phyloP scores from a whole-genome alignment of 805 yeast species.

The Yarrowia hollandica region DNA sequence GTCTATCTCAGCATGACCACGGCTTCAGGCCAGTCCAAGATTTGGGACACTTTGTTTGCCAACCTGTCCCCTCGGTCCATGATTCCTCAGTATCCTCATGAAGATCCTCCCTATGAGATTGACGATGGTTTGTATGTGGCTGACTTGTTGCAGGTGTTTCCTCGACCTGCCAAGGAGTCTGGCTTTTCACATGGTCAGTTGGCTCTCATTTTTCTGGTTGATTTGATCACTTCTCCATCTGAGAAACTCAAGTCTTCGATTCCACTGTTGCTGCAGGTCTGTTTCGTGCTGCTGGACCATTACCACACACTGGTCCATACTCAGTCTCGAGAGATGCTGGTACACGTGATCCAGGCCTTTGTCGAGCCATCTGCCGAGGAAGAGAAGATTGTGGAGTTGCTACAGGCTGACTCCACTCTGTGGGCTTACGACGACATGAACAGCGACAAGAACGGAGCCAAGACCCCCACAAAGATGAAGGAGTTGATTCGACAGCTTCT shows the following conservation, averaged over 20 bases:
- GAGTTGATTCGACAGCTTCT: conserved; percentile 62
- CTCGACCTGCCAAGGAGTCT: conserved; percentile 59
- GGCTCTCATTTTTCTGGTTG: conserved; percentile 81
- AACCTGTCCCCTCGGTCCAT: conserved; percentile 81
- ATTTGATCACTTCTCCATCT: conserved; percentile 65
- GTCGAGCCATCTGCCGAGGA: conserved; percentile 55
- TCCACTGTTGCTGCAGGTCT: conserved; percentile 74
- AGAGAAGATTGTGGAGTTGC: conserved; percentile 54
- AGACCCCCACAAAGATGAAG: conserved; percentile 87
- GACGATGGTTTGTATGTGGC: conserved; percentile 57
- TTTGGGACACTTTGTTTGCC: conserved; percentile 60
- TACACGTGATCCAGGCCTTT: conserved; percentile 67
- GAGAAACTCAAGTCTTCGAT: conserved; percentile 61
- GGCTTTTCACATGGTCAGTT: conserved; percentile 85
- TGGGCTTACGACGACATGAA: conserved; percentile 90
- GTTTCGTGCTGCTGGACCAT: conserved; percentile 82
- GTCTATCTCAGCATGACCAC: conserved; percentile 55
- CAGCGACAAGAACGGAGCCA: conserved; percentile 72
- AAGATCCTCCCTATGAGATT: conserved; percentile 37
- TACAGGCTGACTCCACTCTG: conserved; percentile 53
- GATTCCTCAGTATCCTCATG: conserved; percentile 67
- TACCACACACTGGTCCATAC: conserved; percentile 80
- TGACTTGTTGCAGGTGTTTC: conserved; percentile 58
- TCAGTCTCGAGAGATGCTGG: conserved; percentile 74
- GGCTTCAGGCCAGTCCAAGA: conserved; percentile 55